Evolutionary conservation across 495 filamentous ascomycete genomes (phyloP).

Genomic region (Trypethelium eluteriae): DNA sequence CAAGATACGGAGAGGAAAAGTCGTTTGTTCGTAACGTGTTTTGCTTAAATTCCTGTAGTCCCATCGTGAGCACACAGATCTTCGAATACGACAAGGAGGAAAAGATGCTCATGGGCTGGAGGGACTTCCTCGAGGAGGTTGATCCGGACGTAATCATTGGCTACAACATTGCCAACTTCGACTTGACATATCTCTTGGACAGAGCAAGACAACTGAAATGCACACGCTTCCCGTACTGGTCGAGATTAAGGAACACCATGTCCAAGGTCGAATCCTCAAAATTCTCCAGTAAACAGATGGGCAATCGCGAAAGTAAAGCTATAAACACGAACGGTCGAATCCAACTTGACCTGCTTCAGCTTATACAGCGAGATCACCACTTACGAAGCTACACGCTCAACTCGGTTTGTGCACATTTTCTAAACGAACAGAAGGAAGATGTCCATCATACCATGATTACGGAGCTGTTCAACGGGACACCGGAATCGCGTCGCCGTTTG

Average conservation of each 20-base stretch:
- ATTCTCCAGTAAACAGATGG: constrained; percentile 98
- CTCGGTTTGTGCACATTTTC: constrained; percentile 91
- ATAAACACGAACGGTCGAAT: constrained; percentile 92
- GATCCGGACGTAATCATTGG: constrained; percentile 98
- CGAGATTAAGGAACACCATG: constrained; percentile 56
- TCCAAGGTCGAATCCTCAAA: constrained; percentile 68
- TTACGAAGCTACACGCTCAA: constrained; percentile 95
- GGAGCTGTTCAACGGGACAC: constrained; percentile 88
- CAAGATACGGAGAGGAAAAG: constrained; percentile 88
- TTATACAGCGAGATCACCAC: constrained; percentile 90
- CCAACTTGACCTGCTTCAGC: constrained; percentile 85
- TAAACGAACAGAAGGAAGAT: constrained; percentile 97
- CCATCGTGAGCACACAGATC: constrained; percentile 92
- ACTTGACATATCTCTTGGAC: constrained; percentile 93
- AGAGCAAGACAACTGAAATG: constrained; percentile 78
- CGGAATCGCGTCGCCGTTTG: constrained; percentile 79
- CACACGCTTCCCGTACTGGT: constrained; percentile 71
- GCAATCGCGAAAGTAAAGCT: constrained; percentile 83
- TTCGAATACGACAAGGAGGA: constrained; percentile 71
- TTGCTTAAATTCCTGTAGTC: constrained; percentile 77
- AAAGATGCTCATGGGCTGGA: constrained; percentile 82
- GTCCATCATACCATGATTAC: constrained; percentile 99
- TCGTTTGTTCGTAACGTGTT: constrained; percentile 97
- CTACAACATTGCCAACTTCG: constrained; percentile 98
- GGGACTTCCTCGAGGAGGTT: constrained; percentile 79